Evolutionary conservation across 2,329 filamentous ascomycete genomes (phyloP).

Genomic region (Parafenestella ontariensis): DNA sequence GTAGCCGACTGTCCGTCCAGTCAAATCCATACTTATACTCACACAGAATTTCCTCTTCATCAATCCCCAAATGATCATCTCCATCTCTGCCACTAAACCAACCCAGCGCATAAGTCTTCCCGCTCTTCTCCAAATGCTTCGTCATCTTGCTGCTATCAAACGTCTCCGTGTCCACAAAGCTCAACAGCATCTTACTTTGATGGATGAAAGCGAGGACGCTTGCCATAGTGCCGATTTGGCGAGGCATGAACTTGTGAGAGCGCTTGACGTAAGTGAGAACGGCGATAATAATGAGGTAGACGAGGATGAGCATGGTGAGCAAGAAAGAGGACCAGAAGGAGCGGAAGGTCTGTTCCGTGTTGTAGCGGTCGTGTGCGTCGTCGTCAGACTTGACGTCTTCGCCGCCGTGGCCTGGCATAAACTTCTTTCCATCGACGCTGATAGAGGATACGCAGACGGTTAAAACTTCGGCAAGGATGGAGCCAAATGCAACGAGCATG

Average conservation of each 20-base stretch:
- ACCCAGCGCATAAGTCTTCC: conserved; percentile 75
- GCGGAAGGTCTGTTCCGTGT: conserved; percentile 54
- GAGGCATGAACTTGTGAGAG: conserved; percentile 74
- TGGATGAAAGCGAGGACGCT: conserved; percentile 79
- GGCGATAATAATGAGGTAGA: conserved; percentile 68
- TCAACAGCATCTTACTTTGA: conserved; percentile 79
- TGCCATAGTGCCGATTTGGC: conserved; percentile 80
- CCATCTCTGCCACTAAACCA: conserved; percentile 79
- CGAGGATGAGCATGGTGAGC: conserved; percentile 68
- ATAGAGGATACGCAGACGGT: conserved; percentile 73
- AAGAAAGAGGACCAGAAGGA: conserved; percentile 73
- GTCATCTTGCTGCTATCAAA: conserved; percentile 68
- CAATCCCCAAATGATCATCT: conserved; percentile 76
- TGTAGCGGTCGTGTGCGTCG: conserved; percentile 31
- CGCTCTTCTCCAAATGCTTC: conserved; percentile 63
- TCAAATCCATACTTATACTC: conserved; percentile 68
- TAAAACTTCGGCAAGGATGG: conserved; percentile 74
- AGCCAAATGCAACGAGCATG: conserved; percentile 72
- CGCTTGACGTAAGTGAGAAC: conserved; percentile 67
- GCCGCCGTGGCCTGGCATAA: conserved; percentile 51
- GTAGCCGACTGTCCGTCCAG: conserved; percentile 44
- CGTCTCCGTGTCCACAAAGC: conserved; percentile 75
- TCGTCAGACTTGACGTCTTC: conserved; percentile 19
- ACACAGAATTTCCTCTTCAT: conserved; percentile 74
- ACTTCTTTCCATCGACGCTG: conserved; percentile 69